These are phyloP conservation scores for Annulohypoxylon bovei DNA, from an alignment of 495 filamentous ascomycete genomes.

Conservation along the genomic window DNA sequence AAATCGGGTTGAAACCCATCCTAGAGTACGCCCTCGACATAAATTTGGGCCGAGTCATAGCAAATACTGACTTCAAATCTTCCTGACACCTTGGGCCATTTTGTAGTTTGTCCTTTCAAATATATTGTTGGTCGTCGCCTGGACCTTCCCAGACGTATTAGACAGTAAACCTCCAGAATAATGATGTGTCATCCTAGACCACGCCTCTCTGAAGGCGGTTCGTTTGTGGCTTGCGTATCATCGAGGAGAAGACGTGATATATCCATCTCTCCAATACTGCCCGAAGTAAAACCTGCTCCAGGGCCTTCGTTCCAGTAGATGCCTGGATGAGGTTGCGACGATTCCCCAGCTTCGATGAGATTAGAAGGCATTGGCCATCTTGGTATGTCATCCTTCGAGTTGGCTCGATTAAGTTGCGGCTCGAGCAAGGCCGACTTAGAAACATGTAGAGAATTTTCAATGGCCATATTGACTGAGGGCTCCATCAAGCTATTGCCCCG, in stretches of 20 bases:
- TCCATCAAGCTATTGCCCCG: slow-evolving; percentile 49
- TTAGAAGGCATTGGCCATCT: slow-evolving; percentile 45
- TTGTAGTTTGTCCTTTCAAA: neutral
- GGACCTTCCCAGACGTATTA: neutral
- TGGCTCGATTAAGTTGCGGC: slow-evolving; percentile 50
- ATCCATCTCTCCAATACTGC: slow-evolving; percentile 56
- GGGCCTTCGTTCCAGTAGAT: slow-evolving; percentile 42
- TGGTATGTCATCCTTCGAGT: slow-evolving; percentile 55
- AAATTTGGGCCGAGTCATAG: neutral
- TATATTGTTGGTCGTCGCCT: neutral
- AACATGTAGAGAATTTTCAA: slow-evolving; percentile 48
- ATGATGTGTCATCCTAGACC: slow-evolving; percentile 37
- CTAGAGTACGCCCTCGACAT: slow-evolving; percentile 4
- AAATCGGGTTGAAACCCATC: neutral
- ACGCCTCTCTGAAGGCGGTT: slow-evolving; percentile 38
- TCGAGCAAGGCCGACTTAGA: slow-evolving; percentile 47
- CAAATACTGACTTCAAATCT: slow-evolving; percentile 4
- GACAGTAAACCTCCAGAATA: neutral
- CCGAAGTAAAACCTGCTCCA: slow-evolving; percentile 36
- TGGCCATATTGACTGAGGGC: slow-evolving; percentile 52
- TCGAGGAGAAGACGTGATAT: slow-evolving; percentile 60
- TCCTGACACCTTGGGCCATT: neutral
- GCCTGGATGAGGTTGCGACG: slow-evolving; percentile 28
- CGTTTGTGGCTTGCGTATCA: slow-evolving; percentile 46
- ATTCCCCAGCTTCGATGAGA: slow-evolving; percentile 48